Conservation (phyloP, 108 stramenopile genomes). For the Parietichytrium sp. region DNA sequence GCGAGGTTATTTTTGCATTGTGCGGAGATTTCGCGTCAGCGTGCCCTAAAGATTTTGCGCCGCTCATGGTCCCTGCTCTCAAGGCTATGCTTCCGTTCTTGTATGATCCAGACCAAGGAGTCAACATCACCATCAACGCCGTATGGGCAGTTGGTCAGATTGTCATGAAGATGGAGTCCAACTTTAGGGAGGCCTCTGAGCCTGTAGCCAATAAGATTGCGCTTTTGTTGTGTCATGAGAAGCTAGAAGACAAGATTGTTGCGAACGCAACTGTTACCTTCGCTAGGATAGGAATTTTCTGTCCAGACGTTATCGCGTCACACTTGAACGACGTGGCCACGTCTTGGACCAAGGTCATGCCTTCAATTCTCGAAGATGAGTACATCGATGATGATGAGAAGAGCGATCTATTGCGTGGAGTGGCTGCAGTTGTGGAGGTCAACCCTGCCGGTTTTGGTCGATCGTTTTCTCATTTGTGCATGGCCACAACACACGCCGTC, state of each 20-base stretch:
- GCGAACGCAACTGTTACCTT: background rate
- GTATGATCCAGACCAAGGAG: background rate
- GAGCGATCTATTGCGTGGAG: too few species aligned
- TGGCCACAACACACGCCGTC: too few species aligned
- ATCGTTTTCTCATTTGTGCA: too few species aligned
- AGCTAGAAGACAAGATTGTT: background rate
- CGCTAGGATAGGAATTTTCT: background rate
- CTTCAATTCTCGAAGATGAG: too few species aligned
- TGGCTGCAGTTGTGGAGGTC: too few species aligned
- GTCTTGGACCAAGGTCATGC: constrained; percentile 13
- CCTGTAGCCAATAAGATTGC: background rate
- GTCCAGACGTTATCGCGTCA: background rate
- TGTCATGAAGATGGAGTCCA: background rate
- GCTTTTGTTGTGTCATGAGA: background rate
- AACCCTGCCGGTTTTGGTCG: too few species aligned
- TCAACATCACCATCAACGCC: constrained; percentile 11
- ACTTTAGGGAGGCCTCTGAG: background rate
- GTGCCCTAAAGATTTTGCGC: background rate
- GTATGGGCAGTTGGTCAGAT: constrained; percentile 17
- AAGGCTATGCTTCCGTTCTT: background rate
- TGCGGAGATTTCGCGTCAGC: background rate
- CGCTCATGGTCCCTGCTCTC: background rate
- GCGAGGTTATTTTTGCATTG: background rate
- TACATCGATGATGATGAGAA: too few species aligned
- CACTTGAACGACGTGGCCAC: background rate